Evolutionary conservation across 805 yeast genomes (phyloP), one percentile per base, ranked within the genome.

Genomic region (Clavispora asparagi): DNA sequence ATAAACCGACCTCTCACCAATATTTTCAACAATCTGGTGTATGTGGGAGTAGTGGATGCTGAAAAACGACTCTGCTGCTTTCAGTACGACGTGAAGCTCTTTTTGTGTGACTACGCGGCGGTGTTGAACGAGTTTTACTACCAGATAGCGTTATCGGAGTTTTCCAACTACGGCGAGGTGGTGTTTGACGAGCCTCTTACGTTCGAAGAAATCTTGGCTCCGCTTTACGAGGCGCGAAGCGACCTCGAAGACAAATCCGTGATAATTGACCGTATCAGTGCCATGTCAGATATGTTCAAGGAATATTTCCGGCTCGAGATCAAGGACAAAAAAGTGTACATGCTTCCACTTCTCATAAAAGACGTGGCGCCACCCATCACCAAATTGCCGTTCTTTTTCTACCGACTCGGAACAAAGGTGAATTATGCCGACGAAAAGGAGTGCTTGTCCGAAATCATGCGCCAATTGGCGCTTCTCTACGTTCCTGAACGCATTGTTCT

Each of bases 41-140:
- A 76, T 58, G 84, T 94, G 8, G 99, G 99, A 0, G 66, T 92
- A 3, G 91, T 87, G 1, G 98, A 92, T 60, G 76, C 77, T 10
- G 59, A 65, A 11, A 76, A 80, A 50, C 68, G 97, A 39, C 68
- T 92, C 17, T 83, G 86, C 12, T 85, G 96, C n/a, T 71, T 92
- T 39, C 99, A 94, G 61, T 78, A 82, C 59, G 96, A 85, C 55
- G 85, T 90, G 8, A 81, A 82, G 47, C 68, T 94, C 12, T 85
- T 77, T 59, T 64, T 94, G 23, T 81, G 92, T 16, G 97, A 92
- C 63, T 94, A 89, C 62, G 88, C 84, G 0, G 74, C 86, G 0
- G 60, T 87, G 1, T 71, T 83, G 27, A 64, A 67, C 49, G 88
- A 87, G 50, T 70, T 89, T 45, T 90, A 86, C 57, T 94, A 90